Evolutionary conservation across 164 flowering plant species (phyloP).

Genomic region (Piper longum): DNA sequence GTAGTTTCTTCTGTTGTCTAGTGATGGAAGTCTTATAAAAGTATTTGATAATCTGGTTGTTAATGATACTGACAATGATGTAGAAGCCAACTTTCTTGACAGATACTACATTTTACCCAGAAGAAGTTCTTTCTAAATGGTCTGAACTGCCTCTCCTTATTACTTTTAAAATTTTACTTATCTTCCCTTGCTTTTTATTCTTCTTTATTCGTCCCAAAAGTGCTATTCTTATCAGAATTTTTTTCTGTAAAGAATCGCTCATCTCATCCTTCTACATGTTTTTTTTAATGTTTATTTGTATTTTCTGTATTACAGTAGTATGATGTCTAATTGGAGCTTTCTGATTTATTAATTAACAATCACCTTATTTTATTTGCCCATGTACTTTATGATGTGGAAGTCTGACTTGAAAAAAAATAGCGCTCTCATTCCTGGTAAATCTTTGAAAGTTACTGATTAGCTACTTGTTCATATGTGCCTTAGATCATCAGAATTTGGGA

Average conservation of each 20-base stretch:
- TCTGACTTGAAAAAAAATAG: conserved; percentile 69
- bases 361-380: neutral
- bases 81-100: conserved; percentile 55
- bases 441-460: neutral
- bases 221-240: too few species aligned
- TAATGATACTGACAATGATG: conserved; percentile 44
- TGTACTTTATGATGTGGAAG: conserved; percentile 27
- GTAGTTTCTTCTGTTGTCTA: conserved; percentile 18
- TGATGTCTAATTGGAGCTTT: neutral
- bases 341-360: neutral
- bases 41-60: conserved; percentile 47
- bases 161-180: too few species aligned
- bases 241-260: too few species aligned
- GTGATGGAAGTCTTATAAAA: conserved; percentile 26
- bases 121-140: conserved; percentile 81
- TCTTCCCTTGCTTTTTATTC: neutral
- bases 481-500: too few species aligned
- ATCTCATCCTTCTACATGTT: too few species aligned
- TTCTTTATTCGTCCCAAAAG: too few species aligned
- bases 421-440: conserved; percentile 70
- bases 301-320: neutral
- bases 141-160: conserved; percentile 8
- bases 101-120: conserved; percentile 48
- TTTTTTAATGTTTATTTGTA: too few species aligned
- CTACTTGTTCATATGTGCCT: too few species aligned